Conservation (phyloP, 768 basidiomycete genomes). For the Suillus discolor region DNA sequence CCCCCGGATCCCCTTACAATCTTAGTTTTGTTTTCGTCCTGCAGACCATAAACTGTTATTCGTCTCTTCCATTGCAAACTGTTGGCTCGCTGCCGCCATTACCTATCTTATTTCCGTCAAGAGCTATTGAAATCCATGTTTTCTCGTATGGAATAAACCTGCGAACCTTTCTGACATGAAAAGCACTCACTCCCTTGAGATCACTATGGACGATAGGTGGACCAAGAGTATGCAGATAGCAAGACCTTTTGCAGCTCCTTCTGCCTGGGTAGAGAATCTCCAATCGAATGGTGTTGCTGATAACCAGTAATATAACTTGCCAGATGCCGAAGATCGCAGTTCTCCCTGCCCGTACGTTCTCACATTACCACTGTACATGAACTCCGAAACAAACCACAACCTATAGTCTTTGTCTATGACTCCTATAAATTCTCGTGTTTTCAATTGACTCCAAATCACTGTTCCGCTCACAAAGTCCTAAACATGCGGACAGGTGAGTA, state of each 20-base stretch:
- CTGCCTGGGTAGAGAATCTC: slow-evolving; percentile 1
- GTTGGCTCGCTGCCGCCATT: too few species aligned
- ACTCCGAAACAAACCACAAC: slow-evolving; percentile 28
- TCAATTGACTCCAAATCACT: slow-evolving; percentile 28
- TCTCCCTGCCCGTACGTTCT: background rate
- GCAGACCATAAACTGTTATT: too few species aligned
- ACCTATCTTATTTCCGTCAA: too few species aligned
- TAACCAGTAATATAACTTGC: slow-evolving; percentile 6
- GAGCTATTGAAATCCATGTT: too few species aligned
- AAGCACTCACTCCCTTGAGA: slow-evolving; percentile 36
- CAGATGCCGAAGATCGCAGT: slow-evolving; percentile 10
- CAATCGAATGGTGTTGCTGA: background rate
- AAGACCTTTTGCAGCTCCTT: slow-evolving; percentile 24
- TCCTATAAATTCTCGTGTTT: slow-evolving; percentile 30
- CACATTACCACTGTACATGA: slow-evolving; percentile 25
- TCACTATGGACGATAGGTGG: slow-evolving; percentile 43
- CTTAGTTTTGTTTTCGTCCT: too few species aligned
- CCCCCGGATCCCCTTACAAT: too few species aligned
- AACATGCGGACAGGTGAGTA: background rate
- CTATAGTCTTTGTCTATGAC: slow-evolving; percentile 12
- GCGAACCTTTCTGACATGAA: background rate
- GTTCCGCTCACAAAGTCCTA: slow-evolving; percentile 30
- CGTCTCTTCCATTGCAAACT: too few species aligned
- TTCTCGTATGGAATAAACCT: background rate
- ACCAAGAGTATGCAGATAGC: slow-evolving; percentile 26